These are phyloP conservation scores for Podospora appendiculata DNA, from an alignment of 495 filamentous ascomycete species.

Conservation along the genomic window DNA sequence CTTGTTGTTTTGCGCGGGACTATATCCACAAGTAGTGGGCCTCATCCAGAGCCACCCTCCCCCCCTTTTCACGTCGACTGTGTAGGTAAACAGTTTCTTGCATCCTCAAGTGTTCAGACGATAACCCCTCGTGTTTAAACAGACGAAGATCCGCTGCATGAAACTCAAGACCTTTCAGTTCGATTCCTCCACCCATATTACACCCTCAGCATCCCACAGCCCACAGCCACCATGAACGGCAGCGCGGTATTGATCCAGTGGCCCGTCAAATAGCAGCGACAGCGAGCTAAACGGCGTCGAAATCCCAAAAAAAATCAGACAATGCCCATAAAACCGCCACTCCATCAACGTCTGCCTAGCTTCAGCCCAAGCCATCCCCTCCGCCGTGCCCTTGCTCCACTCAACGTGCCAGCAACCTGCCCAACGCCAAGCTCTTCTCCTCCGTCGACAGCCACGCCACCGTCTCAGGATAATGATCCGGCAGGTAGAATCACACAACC, in stretches of 20 bases:
- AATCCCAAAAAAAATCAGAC: slow-evolving; percentile 60
- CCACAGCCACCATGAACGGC: slow-evolving; percentile 28
- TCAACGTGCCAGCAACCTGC: slow-evolving; percentile 45
- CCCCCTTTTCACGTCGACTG: too few relatives aligned
- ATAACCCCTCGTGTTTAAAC: too few relatives aligned
- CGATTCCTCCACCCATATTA: slow-evolving; percentile 32
- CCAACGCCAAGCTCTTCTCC: slow-evolving; percentile 49
- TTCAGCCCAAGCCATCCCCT: slow-evolving; percentile 56
- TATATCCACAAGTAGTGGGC: too few relatives aligned
- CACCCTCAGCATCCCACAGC: slow-evolving; percentile 24
- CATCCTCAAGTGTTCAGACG: too few relatives aligned
- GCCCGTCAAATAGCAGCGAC: slow-evolving; percentile 58
- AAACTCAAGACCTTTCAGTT: too few relatives aligned
- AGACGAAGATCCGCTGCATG: too few relatives aligned
- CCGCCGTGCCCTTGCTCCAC: slow-evolving; percentile 46
- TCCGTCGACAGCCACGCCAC: slow-evolving; percentile 39
- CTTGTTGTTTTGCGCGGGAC: too few relatives aligned
- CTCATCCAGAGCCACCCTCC: too few relatives aligned
- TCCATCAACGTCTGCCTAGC: slow-evolving; percentile 51
- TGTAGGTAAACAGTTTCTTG: too few relatives aligned
- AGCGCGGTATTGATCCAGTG: slow-evolving; percentile 38
- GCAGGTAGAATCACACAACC: slow-evolving; percentile 55
- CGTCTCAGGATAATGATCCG: slow-evolving; percentile 60
- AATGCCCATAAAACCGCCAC: slow-evolving; percentile 57
- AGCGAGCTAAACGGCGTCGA: slow-evolving; percentile 61